Percentiles rank a stretch among this genome's conserved stretches.
phyloP scores from a whole-genome alignment of 495 filamentous ascomycete species.

The Cryomyces minteri region DNA sequence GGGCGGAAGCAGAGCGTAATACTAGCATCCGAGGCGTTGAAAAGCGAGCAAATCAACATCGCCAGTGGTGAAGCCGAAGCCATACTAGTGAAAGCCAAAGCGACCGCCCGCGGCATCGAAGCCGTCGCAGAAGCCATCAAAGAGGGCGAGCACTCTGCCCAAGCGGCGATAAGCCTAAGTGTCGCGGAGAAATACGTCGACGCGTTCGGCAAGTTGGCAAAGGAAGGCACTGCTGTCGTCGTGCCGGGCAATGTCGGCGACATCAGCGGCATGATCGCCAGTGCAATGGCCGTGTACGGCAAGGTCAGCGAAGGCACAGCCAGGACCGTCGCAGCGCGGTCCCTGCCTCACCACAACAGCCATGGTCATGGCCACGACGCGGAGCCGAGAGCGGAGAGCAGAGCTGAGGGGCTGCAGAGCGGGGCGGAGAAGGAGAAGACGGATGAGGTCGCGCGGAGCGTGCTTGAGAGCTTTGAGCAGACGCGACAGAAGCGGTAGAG shows the following conservation, averaged over 20 bases:
- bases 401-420: slow-evolving; percentile 21
- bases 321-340: slow-evolving; percentile 39
- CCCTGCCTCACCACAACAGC: too few relatives aligned
- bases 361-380: too few relatives aligned
- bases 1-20: slow-evolving; percentile 92
- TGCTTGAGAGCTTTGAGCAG: slow-evolving; percentile 13
- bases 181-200: slow-evolving; percentile 98
- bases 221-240: slow-evolving; percentile 83
- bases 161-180: slow-evolving; percentile 62
- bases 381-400: too few relatives aligned
- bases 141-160: slow-evolving; percentile 51
- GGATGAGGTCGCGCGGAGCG: slow-evolving; percentile 11
- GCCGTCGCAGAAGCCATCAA: slow-evolving; percentile 58
- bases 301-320: slow-evolving; percentile 80
- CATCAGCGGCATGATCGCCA: slow-evolving; percentile 91
- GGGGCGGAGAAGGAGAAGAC: too few relatives aligned
- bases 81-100: slow-evolving; percentile 66
- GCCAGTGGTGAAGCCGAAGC: slow-evolving; percentile 86
- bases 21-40: slow-evolving; percentile 82
- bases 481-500: slow-evolving; percentile 9
- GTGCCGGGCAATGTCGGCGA: slow-evolving; percentile 97
- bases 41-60: slow-evolving; percentile 77
- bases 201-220: slow-evolving; percentile 80
- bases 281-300: slow-evolving; percentile 85
- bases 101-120: slow-evolving; percentile 77